Conservation (phyloP, 2,329 filamentous ascomycete species). For the Cladophialophora psammophila region DNA sequence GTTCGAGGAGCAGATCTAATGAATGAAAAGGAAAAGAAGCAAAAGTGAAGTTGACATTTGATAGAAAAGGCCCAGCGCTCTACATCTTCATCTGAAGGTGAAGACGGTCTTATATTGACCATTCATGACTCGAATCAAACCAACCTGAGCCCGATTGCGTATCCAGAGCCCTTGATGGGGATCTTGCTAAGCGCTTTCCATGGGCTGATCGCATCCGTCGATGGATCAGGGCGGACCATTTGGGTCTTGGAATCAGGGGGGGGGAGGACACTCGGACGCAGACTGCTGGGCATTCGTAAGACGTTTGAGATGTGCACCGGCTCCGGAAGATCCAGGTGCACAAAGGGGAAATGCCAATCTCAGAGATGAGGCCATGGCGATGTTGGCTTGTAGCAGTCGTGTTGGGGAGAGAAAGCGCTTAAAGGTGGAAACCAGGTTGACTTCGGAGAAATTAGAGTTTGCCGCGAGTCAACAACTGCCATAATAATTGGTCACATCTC, state of each 20-base stretch:
- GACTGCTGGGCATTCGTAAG: neutral
- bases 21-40: neutral
- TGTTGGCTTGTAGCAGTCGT: neutral
- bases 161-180: neutral
- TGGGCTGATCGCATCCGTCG: neutral
- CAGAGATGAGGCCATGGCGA: neutral
- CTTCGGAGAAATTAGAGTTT: conserved; percentile 8
- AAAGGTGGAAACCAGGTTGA: neutral
- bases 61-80: neutral
- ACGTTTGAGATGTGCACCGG: neutral
- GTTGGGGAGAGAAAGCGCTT: neutral
- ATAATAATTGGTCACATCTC: neutral
- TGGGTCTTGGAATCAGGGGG: neutral
- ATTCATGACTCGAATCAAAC: neutral
- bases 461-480: neutral
- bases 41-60: neutral
- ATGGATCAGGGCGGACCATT: neutral
- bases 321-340: neutral
- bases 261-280: neutral
- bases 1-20: too few relatives aligned
- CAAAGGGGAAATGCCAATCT: neutral
- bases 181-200: neutral
- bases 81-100: neutral
- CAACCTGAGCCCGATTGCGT: neutral
- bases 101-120: neutral